phyloP scores from a whole-genome alignment of 208 protist species.

The Crithidia sp. region DNA sequence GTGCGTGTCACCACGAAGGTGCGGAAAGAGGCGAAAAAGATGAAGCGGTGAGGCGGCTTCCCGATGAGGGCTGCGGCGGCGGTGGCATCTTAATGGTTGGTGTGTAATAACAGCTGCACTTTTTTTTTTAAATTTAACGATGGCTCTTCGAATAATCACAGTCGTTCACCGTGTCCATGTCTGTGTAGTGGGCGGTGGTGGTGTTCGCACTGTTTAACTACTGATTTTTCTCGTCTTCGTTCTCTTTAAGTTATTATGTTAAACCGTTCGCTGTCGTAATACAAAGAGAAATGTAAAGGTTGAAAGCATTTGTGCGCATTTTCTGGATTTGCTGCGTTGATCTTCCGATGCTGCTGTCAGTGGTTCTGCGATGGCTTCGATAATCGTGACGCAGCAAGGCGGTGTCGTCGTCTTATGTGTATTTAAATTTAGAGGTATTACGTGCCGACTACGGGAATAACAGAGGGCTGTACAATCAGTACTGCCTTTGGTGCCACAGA shows the following conservation, averaged over 20 bases:
- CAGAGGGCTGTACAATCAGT: not conserved
- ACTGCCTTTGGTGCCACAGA: not conserved
- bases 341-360: too few species aligned
- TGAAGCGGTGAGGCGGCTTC: not conserved
- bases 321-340: too few species aligned
- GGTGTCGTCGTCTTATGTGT: not conserved
- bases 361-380: too few species aligned
- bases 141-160: slow-evolving; percentile 6
- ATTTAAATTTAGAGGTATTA: not conserved
- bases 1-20: slow-evolving; percentile 27
- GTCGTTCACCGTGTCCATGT: not conserved
- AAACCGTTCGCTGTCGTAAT: too few species aligned
- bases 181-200: not conserved
- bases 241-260: too few species aligned
- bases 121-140: not conserved
- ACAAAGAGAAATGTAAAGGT: too few species aligned
- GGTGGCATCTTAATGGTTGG: too few species aligned
- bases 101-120: too few species aligned
- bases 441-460: not conserved
- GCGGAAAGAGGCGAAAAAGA: slow-evolving; percentile 15
- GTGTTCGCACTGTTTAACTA: not conserved
- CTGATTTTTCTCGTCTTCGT: not conserved
- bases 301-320: too few species aligned
- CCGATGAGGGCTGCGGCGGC: too few species aligned
- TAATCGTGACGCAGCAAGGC: too few species aligned